Base-by-base conservation (phyloP, 306 rosid genomes). In the Ziziphus jujuba region DNA sequence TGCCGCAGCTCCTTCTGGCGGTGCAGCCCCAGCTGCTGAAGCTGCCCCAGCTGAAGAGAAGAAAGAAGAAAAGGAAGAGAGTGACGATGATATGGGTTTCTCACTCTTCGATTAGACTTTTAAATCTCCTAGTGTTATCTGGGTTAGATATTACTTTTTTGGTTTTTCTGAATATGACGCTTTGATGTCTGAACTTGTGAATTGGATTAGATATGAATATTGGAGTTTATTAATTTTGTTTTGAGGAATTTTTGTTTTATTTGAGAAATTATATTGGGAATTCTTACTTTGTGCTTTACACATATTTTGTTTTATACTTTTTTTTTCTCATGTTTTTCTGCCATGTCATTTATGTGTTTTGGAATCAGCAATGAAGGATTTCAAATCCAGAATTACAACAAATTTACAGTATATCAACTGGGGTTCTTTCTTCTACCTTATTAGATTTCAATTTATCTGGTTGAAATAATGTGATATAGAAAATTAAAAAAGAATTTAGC, bases 1-100 rank as follows among this genome's bases (percentile, higher is more conserved):
- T 1, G 82, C 88, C 3, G 84, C 87, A 21, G 73, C 96, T 3
- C 74, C 87, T 3, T 84, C 80, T 36, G 91, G 84, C 2, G 84
- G 84, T 16, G 87, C 85, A 5, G 54, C 88, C 2, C 87, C 83
- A 20, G 87, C 70, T 0, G 90, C 66, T 13, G 84, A 75, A 45
- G 72, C 71, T 50, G 60, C 75, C 33, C 56, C 72, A 0, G 89
- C 84, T 4, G 81, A 82, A 60, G 86, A 89, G 64, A 84, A 87
- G 84, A 82, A 74, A 0, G 95, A 84, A 72, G 89, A 87, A 65
- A 68, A 74, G 75, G 98, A 92, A 24, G 98, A 84, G 64, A 76
- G 85, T 15, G 98, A 92, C 0, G 98, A 85, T 0, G 96, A 92
- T 28, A 19, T 92, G 85, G 96, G 98, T 53, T 61, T 92, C 45